Conservation (phyloP, 352 stramenopile species). For the Phytophthora tentaculata region DNA sequence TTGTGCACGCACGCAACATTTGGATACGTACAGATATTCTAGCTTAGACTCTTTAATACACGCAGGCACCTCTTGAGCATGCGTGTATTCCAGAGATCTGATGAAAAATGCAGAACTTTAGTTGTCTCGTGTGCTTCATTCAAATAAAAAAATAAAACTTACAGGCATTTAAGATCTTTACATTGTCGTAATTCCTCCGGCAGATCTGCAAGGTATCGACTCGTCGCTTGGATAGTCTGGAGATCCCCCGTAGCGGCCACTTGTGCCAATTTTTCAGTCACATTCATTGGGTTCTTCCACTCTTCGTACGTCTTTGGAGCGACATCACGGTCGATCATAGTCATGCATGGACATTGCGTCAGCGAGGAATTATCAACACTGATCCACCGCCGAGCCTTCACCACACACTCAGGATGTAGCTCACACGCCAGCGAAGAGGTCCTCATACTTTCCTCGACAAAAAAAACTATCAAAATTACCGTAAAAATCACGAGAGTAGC, state of each 20-base stretch:
- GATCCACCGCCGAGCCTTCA: conserved; percentile 13
- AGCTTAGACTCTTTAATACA: conserved; percentile 24
- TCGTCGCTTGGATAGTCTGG: conserved; percentile 42
- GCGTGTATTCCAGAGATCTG: conserved; percentile 17
- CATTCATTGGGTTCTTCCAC: conserved; percentile 16
- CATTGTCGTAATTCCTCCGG: not conserved
- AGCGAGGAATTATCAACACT: conserved; percentile 7
- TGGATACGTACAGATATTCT: conserved; percentile 32
- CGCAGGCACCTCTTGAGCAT: conserved; percentile 4
- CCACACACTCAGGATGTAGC: conserved; percentile 17
- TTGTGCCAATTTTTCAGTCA: not conserved
- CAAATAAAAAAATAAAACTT: not conserved
- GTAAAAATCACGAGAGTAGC: conserved; percentile 23
- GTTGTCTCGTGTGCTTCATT: not conserved
- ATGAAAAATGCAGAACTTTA: not conserved
- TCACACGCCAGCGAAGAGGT: conserved; percentile 8
- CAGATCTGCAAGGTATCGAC: conserved; percentile 28
- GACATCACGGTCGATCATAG: conserved; percentile 16
- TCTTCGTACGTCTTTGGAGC: conserved; percentile 14
- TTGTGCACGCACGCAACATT: not conserved
- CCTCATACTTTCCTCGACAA: conserved; percentile 9
- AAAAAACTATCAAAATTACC: conserved; percentile 19
- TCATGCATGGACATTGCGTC: conserved; percentile 22
- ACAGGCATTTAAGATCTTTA: not conserved
- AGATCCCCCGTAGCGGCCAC: not conserved